Base-by-base conservation (phyloP, 2,329 filamentous ascomycete species). In the Malbranchea cinnamomea region DNA sequence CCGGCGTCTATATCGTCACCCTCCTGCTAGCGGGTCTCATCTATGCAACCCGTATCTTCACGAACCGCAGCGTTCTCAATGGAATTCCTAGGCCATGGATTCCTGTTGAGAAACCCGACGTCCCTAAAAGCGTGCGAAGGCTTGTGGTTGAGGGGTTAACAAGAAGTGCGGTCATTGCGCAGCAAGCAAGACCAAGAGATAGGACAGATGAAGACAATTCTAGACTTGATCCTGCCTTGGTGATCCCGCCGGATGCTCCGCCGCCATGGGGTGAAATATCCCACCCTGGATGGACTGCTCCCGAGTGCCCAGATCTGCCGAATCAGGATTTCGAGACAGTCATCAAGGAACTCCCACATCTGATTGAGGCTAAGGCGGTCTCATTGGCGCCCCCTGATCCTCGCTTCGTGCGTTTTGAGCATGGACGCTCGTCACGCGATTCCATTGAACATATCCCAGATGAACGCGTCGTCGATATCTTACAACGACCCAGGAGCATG, bases 301-400 rank as follows among this genome's bases (percentile, higher is more conserved):
- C 87, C 4, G 68, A 70, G 17, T 78, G 73, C 1, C 60, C 68
- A 6, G 79, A 89, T 46, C 58, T 89, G 11, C 74, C 82, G 4
- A 73, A 82, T 46, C 57, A 95, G n/a, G 74, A 91, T 40, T 95
- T 92, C 53, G 68, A 66, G 42, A 73, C 74, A 2, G 82, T 98
- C 14, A 64, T 94, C 11, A 66, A 69, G 21, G 87, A 95, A 53
- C 64, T 98, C 14, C 82, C 85, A 1, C 78, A 91, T 47, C 65
- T 95, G 16, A 80, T 95, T 38, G 87, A 95, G 59, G 87, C 82
- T 6, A 87, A 87, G 52, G 87, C 84, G 1, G 72, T 94, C n/a
- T 84, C 81, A 0, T 67, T 93, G 21, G 82, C 79, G 0, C 82
- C 76, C 17, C 60, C 63, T 1, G 63, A 67, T 39, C 62, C 65